Base-by-base conservation (phyloP, 805 yeast species). In the Sungouiella blattae region DNA sequence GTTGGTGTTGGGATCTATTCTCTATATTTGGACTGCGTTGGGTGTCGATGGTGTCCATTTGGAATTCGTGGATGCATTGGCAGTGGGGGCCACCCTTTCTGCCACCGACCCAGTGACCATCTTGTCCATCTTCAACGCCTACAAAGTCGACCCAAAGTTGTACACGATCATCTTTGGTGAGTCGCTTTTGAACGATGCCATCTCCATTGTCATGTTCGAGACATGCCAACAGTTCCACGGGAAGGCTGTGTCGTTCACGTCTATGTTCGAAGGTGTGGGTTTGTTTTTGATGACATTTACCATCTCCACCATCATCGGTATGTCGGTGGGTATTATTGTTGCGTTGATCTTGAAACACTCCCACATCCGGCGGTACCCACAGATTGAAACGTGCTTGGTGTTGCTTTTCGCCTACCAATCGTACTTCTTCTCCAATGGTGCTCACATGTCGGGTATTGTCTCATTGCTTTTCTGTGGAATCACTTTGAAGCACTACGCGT, bases 101-200 rank as follows among this genome's bases (percentile, higher is more conserved):
- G 99, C 99, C 14, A 93, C 99, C 2, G 99, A 93, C 60, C 99
- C 99, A 0, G 97, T 93, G 20, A 93, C 99, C 1, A 91, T 93
- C 52, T 66, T 93, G 48, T 88, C 98, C 11, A 93, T 93, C 41
- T 93, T 93, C 71, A 93, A 91, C 57, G 93, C 98, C 11, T 93
- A 93, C 65, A 89, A 91, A 62, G 99, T 93, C 23, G 99, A 93
- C 60, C 98, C 98, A 8, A 93, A 94, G 60, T 70, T 93, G 31
- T 93, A 94, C 66, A 94, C 98, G 17, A 88, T 93, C 43, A 94
- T 93, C 44, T 91, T 93, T 59, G 99, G 99, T 32, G 99, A 93
- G 62, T 86, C 96, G 4, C 68, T 93, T 40, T 68, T 93, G 44
- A 93, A 93, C 58, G 99, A 93, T 67, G 99, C 99, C 24, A 94